Percentiles rank a stretch among this genome's conserved stretches.
These are phyloP conservation scores for Hyaloraphidium curvatum DNA, from an alignment of 192 early-diverging fungal genomes.

Conservation along the genomic window DNA sequence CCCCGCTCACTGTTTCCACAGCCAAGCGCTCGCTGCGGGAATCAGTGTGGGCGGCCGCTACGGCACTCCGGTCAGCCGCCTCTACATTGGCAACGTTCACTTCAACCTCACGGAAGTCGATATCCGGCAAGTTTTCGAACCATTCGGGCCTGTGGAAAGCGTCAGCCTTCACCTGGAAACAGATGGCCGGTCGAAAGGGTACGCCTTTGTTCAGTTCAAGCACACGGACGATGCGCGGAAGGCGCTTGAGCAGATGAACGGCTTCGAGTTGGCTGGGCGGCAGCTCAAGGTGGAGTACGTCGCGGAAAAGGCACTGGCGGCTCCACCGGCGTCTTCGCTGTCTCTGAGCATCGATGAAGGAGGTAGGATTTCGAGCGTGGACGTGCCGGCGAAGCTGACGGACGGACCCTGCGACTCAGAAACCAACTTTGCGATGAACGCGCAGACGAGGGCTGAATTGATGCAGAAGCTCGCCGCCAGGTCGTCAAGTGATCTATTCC, in stretches of 20 bases:
- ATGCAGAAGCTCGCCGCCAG: constrained; percentile 57
- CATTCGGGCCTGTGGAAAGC: constrained; percentile 66
- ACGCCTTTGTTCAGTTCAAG: constrained; percentile 53
- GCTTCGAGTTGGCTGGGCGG: constrained; percentile 55
- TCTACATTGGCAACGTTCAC: constrained; percentile 27
- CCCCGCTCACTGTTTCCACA: no score
- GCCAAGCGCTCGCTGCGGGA: no score
- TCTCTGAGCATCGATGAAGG: neutral
- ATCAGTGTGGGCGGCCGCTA: no score
- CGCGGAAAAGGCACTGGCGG: neutral
- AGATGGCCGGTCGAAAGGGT: constrained; percentile 52
- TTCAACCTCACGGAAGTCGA: constrained; percentile 38
- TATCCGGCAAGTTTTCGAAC: constrained; percentile 56
- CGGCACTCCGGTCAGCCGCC: no score
- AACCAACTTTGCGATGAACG: constrained; percentile 43
- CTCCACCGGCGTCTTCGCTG: neutral
- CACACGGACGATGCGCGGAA: constrained; percentile 47
- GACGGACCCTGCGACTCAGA: constrained; percentile 19
- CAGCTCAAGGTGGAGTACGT: constrained; percentile 18
- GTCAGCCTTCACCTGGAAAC: constrained; percentile 60
- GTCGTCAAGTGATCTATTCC: constrained; percentile 13
- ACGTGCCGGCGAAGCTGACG: neutral
- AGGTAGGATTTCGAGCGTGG: neutral
- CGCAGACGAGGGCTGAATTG: constrained; percentile 47
- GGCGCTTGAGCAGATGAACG: constrained; percentile 69